Evolutionary conservation across 2,329 filamentous ascomycete genomes (phyloP), one percentile per base, ranked within the genome.

Genomic region (Claviceps humidiphila): DNA sequence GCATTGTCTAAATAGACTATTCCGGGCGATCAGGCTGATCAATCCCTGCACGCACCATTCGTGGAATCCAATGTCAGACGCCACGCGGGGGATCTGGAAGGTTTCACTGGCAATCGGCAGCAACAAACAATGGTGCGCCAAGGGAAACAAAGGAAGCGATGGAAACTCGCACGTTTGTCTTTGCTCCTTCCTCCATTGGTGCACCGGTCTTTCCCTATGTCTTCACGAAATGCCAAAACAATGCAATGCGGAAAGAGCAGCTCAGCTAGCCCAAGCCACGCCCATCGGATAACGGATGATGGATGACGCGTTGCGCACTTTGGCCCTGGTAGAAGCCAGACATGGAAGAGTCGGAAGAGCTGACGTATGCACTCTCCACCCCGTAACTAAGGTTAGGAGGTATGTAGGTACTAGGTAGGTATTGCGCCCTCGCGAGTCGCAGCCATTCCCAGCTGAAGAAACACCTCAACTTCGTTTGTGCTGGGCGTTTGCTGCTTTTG

Each of bases 261-360:
- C 20, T 34, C 30, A 30, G 26, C 7, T 34, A 11, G 30, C 9
- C 26, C 26, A 30, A 2, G 26, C 26, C 26, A 30, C 8, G 26
- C 26, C 26, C 7, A 26, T 26, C 26, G 26, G 26, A 30, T 30
- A 9, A 30, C 7, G 8, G 26, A 30, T 11, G 17, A 42, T 17
- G 24, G 40, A 52, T 42, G 51, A 49, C 51, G 39, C 51, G 51
- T 49, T 37, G 46, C 40, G 26, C 20, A 20, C 11, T 43, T 46
- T 16, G 30, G 30, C 8, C 30, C 30, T 11, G 30, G 30, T 34
- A 34, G 11, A 34, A 34, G 30, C 9, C 30, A 34, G 30, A 34
- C 9, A 34, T 34, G 30, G 30, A 22, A 34, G 30, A 9, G 30
- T 34, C 30, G 30, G 30, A 34, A 34, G 9, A 34, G 30, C 30